Evolutionary conservation across 495 filamentous ascomycete genomes (phyloP).

Genomic region (Parathielavia appendiculata): DNA sequence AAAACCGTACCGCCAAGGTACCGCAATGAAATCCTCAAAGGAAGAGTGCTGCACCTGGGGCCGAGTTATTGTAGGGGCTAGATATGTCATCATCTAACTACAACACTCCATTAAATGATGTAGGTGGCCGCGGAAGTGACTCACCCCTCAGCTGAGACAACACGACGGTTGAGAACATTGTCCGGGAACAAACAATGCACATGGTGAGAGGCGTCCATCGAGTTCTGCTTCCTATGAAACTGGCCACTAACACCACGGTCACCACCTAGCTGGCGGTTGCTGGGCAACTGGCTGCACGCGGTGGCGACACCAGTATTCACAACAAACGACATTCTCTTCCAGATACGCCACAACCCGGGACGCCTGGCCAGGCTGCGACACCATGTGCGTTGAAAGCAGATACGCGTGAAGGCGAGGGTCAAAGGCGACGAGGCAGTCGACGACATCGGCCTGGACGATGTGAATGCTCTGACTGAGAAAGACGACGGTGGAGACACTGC

Average conservation of each 20-base stretch:
- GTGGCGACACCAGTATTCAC: neutral
- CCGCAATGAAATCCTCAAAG: neutral
- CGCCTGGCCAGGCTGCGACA: neutral
- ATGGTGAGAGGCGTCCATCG: neutral
- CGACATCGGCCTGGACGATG: neutral
- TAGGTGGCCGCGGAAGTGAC: neutral
- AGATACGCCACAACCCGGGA: neutral
- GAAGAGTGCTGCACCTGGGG: neutral
- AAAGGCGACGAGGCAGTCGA: neutral
- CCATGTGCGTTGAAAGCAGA: neutral
- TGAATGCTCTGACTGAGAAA: neutral
- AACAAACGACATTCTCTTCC: neutral
- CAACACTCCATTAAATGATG: neutral
- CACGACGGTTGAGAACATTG: neutral
- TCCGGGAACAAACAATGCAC: slow-evolving; percentile 1
- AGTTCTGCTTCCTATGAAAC: neutral
- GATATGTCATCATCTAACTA: neutral
- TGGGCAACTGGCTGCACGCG: neutral
- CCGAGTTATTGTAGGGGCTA: neutral
- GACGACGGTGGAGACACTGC: neutral
- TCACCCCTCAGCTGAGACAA: neutral
- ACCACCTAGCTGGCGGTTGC: neutral
- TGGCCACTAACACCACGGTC: neutral
- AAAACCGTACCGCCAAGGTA: neutral
- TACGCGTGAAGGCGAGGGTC: neutral